Conservation (phyloP, 306 rosid species). For the Quercus agrifolia region DNA sequence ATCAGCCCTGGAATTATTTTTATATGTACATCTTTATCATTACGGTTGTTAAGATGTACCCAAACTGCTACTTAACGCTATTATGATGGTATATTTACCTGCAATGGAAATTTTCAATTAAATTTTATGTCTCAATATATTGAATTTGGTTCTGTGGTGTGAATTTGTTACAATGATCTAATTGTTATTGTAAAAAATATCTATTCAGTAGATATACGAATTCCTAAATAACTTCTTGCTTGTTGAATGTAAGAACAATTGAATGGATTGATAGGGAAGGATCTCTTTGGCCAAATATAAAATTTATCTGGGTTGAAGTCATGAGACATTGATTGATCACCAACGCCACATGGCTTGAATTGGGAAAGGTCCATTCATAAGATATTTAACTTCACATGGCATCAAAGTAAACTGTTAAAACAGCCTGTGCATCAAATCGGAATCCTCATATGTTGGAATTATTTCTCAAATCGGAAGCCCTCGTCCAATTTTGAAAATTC, state of each 20-base stretch:
- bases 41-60: neutral
- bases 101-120: neutral
- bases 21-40: neutral
- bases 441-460: neutral
- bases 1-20: neutral
- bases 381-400: neutral
- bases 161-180: neutral
- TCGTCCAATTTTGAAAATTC: neutral
- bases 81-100: neutral
- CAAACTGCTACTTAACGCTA: neutral
- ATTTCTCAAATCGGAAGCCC: neutral
- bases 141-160: neutral
- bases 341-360: neutral
- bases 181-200: neutral
- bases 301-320: neutral
- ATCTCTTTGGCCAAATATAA: neutral
- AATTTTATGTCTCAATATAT: neutral
- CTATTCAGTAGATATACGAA: neutral
- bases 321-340: neutral
- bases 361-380: neutral
- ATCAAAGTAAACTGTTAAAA: neutral
- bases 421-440: neutral
- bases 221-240: neutral
- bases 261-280: neutral
- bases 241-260: neutral